Evolutionary conservation across 139 green algal genomes (phyloP), one percentile per base, ranked within the genome.

Genomic region (Ostreobium quekettii): DNA sequence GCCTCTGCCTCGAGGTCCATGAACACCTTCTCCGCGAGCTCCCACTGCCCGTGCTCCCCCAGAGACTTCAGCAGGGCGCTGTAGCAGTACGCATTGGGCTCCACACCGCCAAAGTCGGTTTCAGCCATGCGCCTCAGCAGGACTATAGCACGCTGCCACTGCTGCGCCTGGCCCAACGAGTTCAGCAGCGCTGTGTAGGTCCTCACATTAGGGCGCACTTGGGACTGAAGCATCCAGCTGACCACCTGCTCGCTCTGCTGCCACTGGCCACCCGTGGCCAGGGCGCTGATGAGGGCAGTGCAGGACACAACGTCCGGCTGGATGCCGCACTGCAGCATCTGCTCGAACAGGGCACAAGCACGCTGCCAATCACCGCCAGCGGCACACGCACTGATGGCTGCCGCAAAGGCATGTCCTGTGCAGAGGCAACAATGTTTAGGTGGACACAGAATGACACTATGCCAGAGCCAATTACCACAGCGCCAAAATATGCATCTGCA

Each of bases 41-140:
- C 62, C 83, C 82, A 91, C 70, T 91, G 75, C 0, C 89, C 88
- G 60, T 87, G 75, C 69, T 95, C 86, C 0, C 85, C 88, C 72
- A 92, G 72, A 19, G 75, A 42, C 76, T 91, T 90, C 24, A 96
- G 67, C 58, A 95, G 72, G 0, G 85, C 76, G 28, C 76, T 85
- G 71, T 92, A 93, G 2, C 87, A 94, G 76, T 92, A 94, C 3
- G 86, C 84, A 64, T 96, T 95, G 57, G 89, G 89, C 75, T 85
- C 73, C 42, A 91, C 77, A 30, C 74, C 71, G 62, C 86, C 83
- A 70, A 72, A 82, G 37, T 81, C 74, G 48, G 74, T 60, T 7
- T 61, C 67, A 49, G 81, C 72, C 87, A 95, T 94, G 33, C 63
- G 60, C 33, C 64, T 35, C 39, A 96, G 77, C 58, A 88, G 67